phyloP scores from a whole-genome alignment of 2,329 filamentous ascomycete species.

The Xylaria sp. region DNA sequence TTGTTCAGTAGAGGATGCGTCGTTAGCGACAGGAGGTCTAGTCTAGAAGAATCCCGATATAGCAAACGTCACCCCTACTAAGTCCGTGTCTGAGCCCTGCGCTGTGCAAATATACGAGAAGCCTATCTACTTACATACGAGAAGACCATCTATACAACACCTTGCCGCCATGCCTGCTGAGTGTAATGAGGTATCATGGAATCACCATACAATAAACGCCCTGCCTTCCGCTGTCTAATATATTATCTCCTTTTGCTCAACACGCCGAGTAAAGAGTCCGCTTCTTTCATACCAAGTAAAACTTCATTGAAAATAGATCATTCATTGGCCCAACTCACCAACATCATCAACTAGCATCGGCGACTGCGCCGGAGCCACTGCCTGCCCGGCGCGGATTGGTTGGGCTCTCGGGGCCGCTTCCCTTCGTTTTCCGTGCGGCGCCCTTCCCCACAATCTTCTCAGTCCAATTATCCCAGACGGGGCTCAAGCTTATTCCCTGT shows the following conservation, averaged over 20 bases:
- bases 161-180: slow-evolving; percentile 6
- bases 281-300: no score
- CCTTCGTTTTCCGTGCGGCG: slow-evolving; percentile 31
- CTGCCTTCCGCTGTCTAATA: neutral
- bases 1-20: neutral
- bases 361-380: neutral
- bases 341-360: neutral
- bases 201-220: neutral
- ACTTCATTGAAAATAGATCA: neutral
- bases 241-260: no score
- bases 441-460: slow-evolving; percentile 50
- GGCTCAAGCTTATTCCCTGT: slow-evolving; percentile 28
- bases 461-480: slow-evolving; percentile 52
- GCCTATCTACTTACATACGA: neutral
- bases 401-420: slow-evolving; percentile 27
- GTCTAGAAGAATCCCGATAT: neutral
- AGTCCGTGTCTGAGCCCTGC: neutral
- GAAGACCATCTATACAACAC: slow-evolving; percentile 8
- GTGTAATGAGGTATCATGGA: slow-evolving; percentile 9
- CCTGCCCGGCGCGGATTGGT: slow-evolving; percentile 12
- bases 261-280: no score
- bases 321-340: neutral
- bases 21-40: neutral
- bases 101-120: slow-evolving; percentile 3
- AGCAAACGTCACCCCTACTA: neutral